phyloP scores from a whole-genome alignment of 2,329 filamentous ascomycete species.

The Fusarium vanettenii region DNA sequence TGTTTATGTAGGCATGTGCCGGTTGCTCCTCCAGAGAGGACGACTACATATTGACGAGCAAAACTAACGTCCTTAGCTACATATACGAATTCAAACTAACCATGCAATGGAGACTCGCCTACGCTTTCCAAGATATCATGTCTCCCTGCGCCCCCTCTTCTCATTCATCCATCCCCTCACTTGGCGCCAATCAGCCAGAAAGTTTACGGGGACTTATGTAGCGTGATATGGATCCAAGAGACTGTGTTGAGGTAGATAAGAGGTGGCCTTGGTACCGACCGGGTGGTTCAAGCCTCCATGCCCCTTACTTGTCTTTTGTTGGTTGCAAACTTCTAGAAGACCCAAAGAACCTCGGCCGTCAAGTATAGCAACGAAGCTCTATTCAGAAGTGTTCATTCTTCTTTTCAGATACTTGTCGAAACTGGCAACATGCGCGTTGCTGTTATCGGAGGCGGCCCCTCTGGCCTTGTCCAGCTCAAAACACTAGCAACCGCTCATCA shows the following conservation, averaged over 20 bases:
- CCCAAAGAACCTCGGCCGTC: neutral
- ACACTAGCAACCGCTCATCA: slow-evolving; percentile 49
- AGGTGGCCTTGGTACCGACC: neutral
- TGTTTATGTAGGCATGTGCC: neutral
- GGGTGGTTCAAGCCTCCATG: neutral
- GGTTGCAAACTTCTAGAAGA: neutral
- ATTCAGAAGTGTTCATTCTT: neutral
- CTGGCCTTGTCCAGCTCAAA: slow-evolving; percentile 54
- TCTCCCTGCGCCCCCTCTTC: neutral
- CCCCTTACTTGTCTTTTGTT: neutral
- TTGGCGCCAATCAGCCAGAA: neutral
- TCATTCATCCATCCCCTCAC: neutral
- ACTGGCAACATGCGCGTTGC: slow-evolving; percentile 46
- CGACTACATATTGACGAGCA: neutral
- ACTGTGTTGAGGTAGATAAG: neutral
- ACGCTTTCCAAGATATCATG: neutral
- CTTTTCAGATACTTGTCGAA: neutral
- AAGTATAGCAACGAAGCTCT: neutral
- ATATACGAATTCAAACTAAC: neutral
- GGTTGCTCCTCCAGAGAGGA: neutral
- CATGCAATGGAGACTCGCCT: neutral
- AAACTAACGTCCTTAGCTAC: neutral
- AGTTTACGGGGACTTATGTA: neutral
- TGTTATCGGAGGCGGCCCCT: slow-evolving; percentile 54
- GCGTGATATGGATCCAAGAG: neutral